These are phyloP conservation scores for Zasmidium citrigriseum DNA, from an alignment of 2,329 filamentous ascomycete genomes.

Conservation along the genomic window DNA sequence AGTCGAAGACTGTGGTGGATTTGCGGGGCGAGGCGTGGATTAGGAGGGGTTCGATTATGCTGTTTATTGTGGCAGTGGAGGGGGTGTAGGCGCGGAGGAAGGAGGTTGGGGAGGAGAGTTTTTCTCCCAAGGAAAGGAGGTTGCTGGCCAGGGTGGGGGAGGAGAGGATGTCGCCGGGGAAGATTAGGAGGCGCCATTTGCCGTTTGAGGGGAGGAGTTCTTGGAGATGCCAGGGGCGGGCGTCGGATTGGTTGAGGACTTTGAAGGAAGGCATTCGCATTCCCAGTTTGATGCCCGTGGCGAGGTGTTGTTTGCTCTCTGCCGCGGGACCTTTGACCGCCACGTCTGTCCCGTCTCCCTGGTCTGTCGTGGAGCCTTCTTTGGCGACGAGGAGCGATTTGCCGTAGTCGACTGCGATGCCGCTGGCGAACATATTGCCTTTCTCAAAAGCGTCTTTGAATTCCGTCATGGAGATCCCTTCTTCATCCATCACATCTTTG, in stretches of 20 bases:
- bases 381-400: slow-evolving; percentile 59
- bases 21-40: slow-evolving; percentile 58
- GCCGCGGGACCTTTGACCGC: slow-evolving; percentile 18
- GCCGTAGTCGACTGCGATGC: slow-evolving; percentile 57
- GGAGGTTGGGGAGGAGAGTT: slow-evolving; percentile 1
- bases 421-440: slow-evolving; percentile 7
- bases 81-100: slow-evolving; percentile 35
- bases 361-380: slow-evolving; percentile 43
- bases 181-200: slow-evolving; percentile 23
- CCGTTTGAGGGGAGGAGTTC: slow-evolving; percentile 20
- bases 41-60: slow-evolving; percentile 59
- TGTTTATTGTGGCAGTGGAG: slow-evolving; percentile 37
- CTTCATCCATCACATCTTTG: slow-evolving; percentile 61
- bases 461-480: slow-evolving; percentile 51
- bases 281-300: slow-evolving; percentile 7
- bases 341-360: slow-evolving; percentile 53
- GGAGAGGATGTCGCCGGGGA: slow-evolving; percentile 26
- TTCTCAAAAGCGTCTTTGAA: slow-evolving; percentile 34
- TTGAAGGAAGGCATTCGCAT: slow-evolving; percentile 16
- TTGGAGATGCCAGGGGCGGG: slow-evolving; percentile 17
- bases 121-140: slow-evolving; percentile 36
- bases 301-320: slow-evolving; percentile 37
- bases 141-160: slow-evolving; percentile 44
- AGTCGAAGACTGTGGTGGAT: slow-evolving; percentile 45
- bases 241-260: slow-evolving; percentile 19